phyloP scores from a whole-genome alignment of 441 rosid species.

The Pelargonium myrrhifolium region DNA sequence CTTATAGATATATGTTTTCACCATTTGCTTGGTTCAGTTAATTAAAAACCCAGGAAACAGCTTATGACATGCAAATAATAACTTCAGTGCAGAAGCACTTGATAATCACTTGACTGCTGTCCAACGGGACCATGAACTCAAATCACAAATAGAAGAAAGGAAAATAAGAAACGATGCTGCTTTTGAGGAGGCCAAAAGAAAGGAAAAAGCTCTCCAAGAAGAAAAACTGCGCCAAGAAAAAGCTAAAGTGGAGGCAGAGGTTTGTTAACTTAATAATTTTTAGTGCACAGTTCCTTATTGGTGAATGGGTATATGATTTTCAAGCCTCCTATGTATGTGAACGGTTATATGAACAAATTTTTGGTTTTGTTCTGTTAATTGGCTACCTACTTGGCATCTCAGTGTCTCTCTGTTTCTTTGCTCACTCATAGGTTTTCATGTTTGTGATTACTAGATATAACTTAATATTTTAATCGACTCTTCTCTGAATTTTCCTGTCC shows the following conservation, averaged over 20 bases:
- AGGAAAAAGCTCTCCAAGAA: conserved; percentile 67
- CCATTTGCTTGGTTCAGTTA: conserved; percentile 3
- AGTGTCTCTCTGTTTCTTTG: background rate
- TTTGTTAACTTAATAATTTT: conserved; percentile 26
- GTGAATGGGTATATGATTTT: conserved; percentile 3
- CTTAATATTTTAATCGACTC: no score
- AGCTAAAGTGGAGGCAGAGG: conserved; percentile 85
- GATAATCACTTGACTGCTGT: conserved; percentile 77
- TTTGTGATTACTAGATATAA: background rate
- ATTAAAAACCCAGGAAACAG: conserved; percentile 11
- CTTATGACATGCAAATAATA: conserved; percentile 15
- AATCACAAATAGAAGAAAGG: conserved; percentile 86
- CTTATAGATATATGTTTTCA: background rate
- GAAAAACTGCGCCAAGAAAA: conserved; percentile 73
- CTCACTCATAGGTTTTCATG: background rate
- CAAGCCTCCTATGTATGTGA: background rate
- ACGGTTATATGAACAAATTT: conserved; percentile 4
- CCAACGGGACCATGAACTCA: conserved; percentile 73
- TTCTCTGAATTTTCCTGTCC: no score
- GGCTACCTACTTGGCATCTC: background rate
- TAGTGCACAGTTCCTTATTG: background rate
- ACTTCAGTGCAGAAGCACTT: conserved; percentile 80
- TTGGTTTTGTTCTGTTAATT: background rate
- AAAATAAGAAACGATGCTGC: conserved; percentile 78
- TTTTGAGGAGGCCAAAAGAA: conserved; percentile 77